Percentiles rank a stretch among this genome's conserved stretches.
phyloP scores from a whole-genome alignment of 331 rosid genomes.

The Pyrus hybrid region DNA sequence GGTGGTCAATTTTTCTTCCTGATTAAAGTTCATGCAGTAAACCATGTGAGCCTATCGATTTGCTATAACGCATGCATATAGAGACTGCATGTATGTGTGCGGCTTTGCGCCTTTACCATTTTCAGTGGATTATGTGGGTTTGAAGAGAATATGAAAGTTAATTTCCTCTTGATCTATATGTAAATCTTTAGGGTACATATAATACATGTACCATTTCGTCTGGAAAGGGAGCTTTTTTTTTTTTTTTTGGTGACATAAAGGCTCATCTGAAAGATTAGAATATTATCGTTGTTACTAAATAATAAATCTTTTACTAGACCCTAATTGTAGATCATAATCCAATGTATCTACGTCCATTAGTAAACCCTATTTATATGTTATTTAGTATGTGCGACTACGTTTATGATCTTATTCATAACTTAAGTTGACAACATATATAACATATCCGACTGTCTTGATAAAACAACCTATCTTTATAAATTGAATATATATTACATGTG shows the following conservation, averaged over 20 bases:
- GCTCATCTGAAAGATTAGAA: background rate
- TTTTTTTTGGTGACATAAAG: background rate
- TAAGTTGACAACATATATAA: background rate
- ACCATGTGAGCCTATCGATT: background rate
- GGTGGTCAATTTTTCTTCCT: constrained; percentile 20
- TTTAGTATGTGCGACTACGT: background rate
- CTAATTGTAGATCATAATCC: background rate
- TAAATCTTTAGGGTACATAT: background rate
- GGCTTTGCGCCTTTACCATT: background rate
- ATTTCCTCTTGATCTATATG: background rate
- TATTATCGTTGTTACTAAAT: background rate
- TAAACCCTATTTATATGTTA: background rate
- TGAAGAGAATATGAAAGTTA: background rate
- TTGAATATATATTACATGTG: background rate
- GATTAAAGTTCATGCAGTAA: background rate
- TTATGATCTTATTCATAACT: background rate
- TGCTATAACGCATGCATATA: background rate
- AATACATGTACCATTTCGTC: background rate
- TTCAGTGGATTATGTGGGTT: background rate
- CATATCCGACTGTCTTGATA: background rate
- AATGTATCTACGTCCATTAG: background rate
- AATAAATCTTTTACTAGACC: background rate
- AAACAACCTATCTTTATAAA: background rate
- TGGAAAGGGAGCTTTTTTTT: too few relatives aligned
- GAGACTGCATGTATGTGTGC: background rate